Percentiles rank a stretch among this genome's conserved stretches.
Conservation (phyloP, 2,329 filamentous ascomycete species). For the Phoma sp. region DNA sequence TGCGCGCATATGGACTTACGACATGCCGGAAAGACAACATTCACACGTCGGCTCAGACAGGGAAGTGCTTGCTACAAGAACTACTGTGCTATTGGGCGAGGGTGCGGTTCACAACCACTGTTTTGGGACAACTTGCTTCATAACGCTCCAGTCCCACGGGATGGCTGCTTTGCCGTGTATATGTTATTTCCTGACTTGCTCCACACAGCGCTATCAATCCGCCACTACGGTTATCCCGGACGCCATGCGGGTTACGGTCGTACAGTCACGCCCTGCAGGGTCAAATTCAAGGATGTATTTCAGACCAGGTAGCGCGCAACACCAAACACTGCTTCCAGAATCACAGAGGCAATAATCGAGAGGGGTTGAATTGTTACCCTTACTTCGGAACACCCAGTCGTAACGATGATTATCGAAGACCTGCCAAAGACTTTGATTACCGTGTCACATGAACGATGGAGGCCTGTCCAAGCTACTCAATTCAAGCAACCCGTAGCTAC, state of each 20-base stretch:
- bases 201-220: not conserved
- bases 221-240: not conserved
- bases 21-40: not conserved
- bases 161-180: not conserved
- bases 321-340: not conserved
- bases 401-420: too few species aligned
- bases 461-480: not conserved
- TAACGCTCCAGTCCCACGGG: conserved; percentile 7
- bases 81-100: not conserved
- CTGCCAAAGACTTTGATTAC: too few species aligned
- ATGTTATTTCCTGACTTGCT: not conserved
- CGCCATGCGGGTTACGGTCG: not conserved
- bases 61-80: not conserved
- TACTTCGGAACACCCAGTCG: not conserved
- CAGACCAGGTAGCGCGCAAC: not conserved
- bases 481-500: not conserved
- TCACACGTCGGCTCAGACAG: not conserved
- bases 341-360: not conserved
- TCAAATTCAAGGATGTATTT: not conserved
- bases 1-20: not conserved
- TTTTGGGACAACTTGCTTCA: conserved; percentile 1
- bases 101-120: not conserved
- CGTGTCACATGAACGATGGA: not conserved
- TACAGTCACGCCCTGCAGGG: conserved; percentile 1
- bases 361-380: not conserved